Conservation (phyloP, 139 green algal species). For the Coelastrella sp. region DNA sequence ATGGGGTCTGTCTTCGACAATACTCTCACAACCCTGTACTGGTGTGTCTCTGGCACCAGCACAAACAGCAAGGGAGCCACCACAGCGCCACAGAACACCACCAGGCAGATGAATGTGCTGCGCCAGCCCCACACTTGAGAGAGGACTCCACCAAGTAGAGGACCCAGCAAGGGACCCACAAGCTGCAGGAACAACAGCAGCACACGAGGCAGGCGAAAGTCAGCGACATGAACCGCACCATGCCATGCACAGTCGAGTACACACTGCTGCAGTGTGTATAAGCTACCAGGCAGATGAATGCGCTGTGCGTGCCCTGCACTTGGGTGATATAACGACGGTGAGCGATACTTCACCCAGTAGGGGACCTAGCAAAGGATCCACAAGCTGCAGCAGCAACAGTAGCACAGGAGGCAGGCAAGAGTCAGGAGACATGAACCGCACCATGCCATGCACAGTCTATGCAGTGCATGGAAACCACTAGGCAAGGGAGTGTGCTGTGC, state of each 20-base stretch:
- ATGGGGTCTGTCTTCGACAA: not conserved
- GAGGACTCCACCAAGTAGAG: constrained; percentile 19
- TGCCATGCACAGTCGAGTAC: no score
- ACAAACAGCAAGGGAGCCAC: constrained; percentile 24
- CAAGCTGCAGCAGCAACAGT: not conserved
- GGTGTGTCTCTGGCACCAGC: constrained; percentile 24
- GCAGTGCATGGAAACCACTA: not conserved
- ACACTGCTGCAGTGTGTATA: no score
- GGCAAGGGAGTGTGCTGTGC: constrained; percentile 27
- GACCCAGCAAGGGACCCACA: constrained; percentile 11
- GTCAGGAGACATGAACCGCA: no score
- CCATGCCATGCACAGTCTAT: no score
- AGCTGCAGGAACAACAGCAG: not conserved
- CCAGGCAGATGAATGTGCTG: constrained; percentile 29
- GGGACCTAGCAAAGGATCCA: constrained; percentile 1
- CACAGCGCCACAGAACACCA: not conserved
- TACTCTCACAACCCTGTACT: not conserved
- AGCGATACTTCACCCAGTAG: not conserved
- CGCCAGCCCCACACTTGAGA: constrained; percentile 40
- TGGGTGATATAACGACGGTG: not conserved
- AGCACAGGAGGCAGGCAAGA: not conserved
- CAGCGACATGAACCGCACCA: no score
- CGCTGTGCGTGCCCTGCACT: constrained; percentile 8
- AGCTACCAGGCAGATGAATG: constrained; percentile 27
- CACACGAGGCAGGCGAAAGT: no score